Percentiles rank a stretch among this genome's conserved stretches.
These are phyloP conservation scores for Plenodomus biglobosus DNA, from an alignment of 2,329 filamentous ascomycete genomes.

Conservation along the genomic window DNA sequence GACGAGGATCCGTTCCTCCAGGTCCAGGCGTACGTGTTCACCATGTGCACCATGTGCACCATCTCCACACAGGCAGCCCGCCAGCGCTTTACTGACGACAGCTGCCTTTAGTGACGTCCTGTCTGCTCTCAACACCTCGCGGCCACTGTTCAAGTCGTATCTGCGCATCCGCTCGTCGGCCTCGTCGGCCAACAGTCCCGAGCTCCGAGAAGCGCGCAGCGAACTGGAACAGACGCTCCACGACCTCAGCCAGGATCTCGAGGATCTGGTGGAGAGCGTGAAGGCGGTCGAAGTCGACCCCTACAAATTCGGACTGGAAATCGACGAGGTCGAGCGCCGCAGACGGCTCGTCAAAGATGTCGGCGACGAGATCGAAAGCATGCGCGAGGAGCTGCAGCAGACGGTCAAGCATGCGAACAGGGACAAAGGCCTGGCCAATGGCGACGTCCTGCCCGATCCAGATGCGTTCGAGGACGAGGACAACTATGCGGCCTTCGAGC, in stretches of 20 bases:
- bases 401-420: slow-evolving; percentile 50
- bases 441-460: slow-evolving; percentile 60
- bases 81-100: slow-evolving; percentile 31
- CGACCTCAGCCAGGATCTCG: slow-evolving; percentile 77
- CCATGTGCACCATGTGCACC: slow-evolving; percentile 5
- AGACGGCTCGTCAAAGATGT: slow-evolving; percentile 84
- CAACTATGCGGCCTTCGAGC: slow-evolving; percentile 81
- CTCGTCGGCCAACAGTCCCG: slow-evolving; percentile 64
- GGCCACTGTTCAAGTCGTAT: slow-evolving; percentile 90
- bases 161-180: slow-evolving; percentile 89
- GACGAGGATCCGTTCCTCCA: slow-evolving; percentile 54
- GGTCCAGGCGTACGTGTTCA: slow-evolving; percentile 48
- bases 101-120: slow-evolving; percentile 77
- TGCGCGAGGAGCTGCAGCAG: slow-evolving; percentile 78
- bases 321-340: slow-evolving; percentile 78
- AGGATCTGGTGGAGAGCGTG: slow-evolving; percentile 85
- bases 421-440: slow-evolving; percentile 42
- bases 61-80: too few relatives aligned
- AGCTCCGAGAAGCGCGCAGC: slow-evolving; percentile 62
- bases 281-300: slow-evolving; percentile 85
- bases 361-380: slow-evolving; percentile 83
- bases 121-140: slow-evolving; percentile 74
- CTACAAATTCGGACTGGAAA: slow-evolving; percentile 80
- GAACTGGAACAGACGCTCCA: slow-evolving; percentile 80
- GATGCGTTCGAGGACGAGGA: slow-evolving; percentile 59